Percentiles rank a stretch among this genome's conserved stretches.
These are phyloP conservation scores for Peronospora farinosa DNA, from an alignment of 352 stramenopile species.

Conservation along the genomic window DNA sequence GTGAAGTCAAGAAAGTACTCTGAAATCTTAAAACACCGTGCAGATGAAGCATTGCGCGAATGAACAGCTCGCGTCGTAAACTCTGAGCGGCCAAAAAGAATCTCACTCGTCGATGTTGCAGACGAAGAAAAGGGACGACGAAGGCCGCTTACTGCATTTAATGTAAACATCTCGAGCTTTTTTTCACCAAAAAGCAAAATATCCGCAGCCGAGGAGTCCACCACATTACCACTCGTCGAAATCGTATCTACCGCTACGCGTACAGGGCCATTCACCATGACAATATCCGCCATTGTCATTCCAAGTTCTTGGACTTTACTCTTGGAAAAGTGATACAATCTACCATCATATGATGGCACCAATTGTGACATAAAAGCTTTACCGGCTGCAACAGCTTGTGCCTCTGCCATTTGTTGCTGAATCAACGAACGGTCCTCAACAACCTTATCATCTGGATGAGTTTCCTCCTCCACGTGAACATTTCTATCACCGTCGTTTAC, in stretches of 20 bases:
- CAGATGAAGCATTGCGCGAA: slow-evolving; percentile 45
- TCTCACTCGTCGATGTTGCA: slow-evolving; percentile 21
- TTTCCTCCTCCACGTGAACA: slow-evolving; percentile 12
- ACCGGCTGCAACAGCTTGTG: slow-evolving; percentile 27
- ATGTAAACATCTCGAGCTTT: slow-evolving; percentile 56
- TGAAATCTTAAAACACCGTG: slow-evolving; percentile 73
- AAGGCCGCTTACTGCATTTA: slow-evolving; percentile 57
- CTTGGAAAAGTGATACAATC: slow-evolving; percentile 69
- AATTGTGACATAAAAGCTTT: slow-evolving; percentile 46
- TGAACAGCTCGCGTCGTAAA: slow-evolving; percentile 66
- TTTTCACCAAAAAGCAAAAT: slow-evolving; percentile 79
- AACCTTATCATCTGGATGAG: slow-evolving; percentile 4
- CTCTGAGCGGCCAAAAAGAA: slow-evolving; percentile 71
- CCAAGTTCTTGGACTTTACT: slow-evolving; percentile 56
- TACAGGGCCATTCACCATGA: slow-evolving; percentile 65
- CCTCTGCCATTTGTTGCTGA: slow-evolving; percentile 18
- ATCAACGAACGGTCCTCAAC: slow-evolving; percentile 27
- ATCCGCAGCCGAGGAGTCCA: slow-evolving; percentile 31
- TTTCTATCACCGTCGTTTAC: slow-evolving; percentile 30
- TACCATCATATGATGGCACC: slow-evolving; percentile 69
- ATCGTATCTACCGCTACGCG: slow-evolving; percentile 33
- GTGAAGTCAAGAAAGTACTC: slow-evolving; percentile 82
- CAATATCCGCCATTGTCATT: slow-evolving; percentile 73
- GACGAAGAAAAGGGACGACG: slow-evolving; percentile 42
- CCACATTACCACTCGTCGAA: background rate